Evolutionary conservation across 1,284 basidiomycete genomes (phyloP).

Genomic region (Ganoderma lingzhi): DNA sequence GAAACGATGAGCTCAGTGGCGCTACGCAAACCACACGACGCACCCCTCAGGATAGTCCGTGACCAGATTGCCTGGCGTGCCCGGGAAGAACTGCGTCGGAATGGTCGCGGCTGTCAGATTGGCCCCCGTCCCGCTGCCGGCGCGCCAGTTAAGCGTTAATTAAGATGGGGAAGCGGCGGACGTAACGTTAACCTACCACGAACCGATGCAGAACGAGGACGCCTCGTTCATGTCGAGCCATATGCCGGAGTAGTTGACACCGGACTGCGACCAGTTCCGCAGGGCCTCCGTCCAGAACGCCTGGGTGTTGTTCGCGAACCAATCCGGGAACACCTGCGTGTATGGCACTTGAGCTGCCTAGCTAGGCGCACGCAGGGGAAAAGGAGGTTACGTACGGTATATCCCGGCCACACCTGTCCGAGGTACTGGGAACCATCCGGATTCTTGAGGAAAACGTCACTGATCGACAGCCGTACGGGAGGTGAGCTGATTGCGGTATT

Average conservation of each 20-base stretch:
- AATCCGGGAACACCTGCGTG: slow-evolving; percentile 65
- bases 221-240: slow-evolving; percentile 85
- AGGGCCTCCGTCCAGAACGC: slow-evolving; percentile 41
- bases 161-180: slow-evolving; percentile 42
- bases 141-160: slow-evolving; percentile 53
- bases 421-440: slow-evolving; percentile 72
- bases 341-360: not conserved
- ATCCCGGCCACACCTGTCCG: slow-evolving; percentile 72
- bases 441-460: slow-evolving; percentile 71
- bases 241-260: slow-evolving; percentile 70
- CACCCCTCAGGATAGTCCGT: slow-evolving; percentile 73
- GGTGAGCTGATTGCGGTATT: not conserved
- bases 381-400: slow-evolving; percentile 45
- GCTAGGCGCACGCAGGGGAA: not conserved
- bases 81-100: slow-evolving; percentile 57
- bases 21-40: slow-evolving; percentile 14
- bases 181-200: slow-evolving; percentile 56
- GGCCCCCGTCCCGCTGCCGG: slow-evolving; percentile 56
- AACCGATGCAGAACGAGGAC: slow-evolving; percentile 71
- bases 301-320: slow-evolving; percentile 68
- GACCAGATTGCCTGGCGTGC: slow-evolving; percentile 59
- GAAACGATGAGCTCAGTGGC: not conserved
- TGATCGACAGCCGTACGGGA: slow-evolving; percentile 33
- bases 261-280: slow-evolving; percentile 61
- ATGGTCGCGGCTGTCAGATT: slow-evolving; percentile 57